These are phyloP conservation scores for Termitomyces bulborhizus DNA, from an alignment of 768 basidiomycete species.

Conservation along the genomic window DNA sequence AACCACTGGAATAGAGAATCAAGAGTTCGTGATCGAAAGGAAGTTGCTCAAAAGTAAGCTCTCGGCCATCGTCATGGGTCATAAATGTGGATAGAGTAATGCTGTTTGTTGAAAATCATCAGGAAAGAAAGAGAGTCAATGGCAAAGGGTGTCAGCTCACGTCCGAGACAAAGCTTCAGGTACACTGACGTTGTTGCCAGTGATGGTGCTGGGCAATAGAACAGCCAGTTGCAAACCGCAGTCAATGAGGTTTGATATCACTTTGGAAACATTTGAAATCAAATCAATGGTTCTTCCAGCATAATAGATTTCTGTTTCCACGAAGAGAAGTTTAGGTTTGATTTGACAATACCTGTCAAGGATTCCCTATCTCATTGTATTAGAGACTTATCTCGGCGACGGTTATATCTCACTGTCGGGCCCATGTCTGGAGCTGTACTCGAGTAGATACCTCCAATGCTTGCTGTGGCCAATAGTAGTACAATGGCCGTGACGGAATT, in stretches of 20 bases:
- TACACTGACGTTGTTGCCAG: slow-evolving; percentile 29
- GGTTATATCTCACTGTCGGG: slow-evolving; percentile 30
- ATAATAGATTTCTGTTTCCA: slow-evolving; percentile 58
- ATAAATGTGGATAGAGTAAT: slow-evolving; percentile 44
- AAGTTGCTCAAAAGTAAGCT: slow-evolving; percentile 59
- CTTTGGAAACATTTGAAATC: slow-evolving; percentile 43
- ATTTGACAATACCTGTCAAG: slow-evolving; percentile 61
- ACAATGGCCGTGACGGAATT: slow-evolving; percentile 53
- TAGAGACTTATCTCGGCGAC: background rate
- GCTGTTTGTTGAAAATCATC: slow-evolving; percentile 19
- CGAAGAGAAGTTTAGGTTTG: slow-evolving; percentile 59
- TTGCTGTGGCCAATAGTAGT: slow-evolving; percentile 57
- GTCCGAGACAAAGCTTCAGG: slow-evolving; percentile 20
- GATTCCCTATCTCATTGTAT: slow-evolving; percentile 18
- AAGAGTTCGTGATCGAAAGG: slow-evolving; percentile 74
- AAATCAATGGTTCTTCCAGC: slow-evolving; percentile 52
- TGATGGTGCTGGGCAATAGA: slow-evolving; percentile 50
- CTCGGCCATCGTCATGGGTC: slow-evolving; percentile 34
- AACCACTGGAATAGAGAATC: slow-evolving; percentile 58
- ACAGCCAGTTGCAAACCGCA: slow-evolving; percentile 45
- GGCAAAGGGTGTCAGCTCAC: slow-evolving; percentile 16
- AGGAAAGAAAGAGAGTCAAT: background rate
- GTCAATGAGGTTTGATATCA: slow-evolving; percentile 38
- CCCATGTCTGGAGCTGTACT: slow-evolving; percentile 73
- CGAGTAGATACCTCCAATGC: slow-evolving; percentile 61